These are phyloP conservation scores for Backusella psychrophila DNA, from an alignment of 192 early-diverging fungal species.

Conservation along the genomic window DNA sequence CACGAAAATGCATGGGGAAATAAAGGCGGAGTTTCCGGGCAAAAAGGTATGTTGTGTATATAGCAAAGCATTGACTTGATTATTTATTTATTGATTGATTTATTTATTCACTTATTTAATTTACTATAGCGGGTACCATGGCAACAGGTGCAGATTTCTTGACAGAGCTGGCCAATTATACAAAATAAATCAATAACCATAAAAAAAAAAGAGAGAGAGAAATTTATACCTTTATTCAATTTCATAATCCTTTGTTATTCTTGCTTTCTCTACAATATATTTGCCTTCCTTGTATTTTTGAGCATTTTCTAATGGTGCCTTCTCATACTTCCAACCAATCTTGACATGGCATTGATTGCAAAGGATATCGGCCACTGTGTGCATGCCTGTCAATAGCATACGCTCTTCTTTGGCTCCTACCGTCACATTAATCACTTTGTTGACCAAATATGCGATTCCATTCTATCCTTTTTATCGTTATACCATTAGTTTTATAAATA, in stretches of 20 bases:
- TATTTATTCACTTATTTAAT: neutral
- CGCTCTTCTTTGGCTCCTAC: slow-evolving; percentile 57
- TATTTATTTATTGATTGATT: neutral
- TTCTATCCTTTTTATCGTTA: slow-evolving; percentile 25
- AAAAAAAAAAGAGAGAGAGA: neutral
- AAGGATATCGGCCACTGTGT: slow-evolving; percentile 55
- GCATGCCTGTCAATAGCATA: slow-evolving; percentile 54
- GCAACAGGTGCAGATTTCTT: slow-evolving; percentile 3
- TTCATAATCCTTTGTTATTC: slow-evolving; percentile 40
- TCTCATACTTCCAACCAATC: slow-evolving; percentile 62
- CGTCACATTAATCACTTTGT: slow-evolving; percentile 47
- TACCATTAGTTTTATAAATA: neutral
- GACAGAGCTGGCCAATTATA: neutral
- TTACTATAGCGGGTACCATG: neutral
- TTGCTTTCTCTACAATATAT: slow-evolving; percentile 55
- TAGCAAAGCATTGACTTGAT: neutral
- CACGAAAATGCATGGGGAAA: slow-evolving; percentile 8
- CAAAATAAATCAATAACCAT: neutral
- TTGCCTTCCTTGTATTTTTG: slow-evolving; percentile 63
- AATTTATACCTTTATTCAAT: neutral
- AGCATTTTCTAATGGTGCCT: slow-evolving; percentile 48
- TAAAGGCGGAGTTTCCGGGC: neutral
- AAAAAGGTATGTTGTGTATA: neutral
- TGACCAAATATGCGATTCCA: slow-evolving; percentile 56
- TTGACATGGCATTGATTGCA: slow-evolving; percentile 49